Conservation (phyloP, 2,329 filamentous ascomycete species). For the Aureobasidium musti region DNA sequence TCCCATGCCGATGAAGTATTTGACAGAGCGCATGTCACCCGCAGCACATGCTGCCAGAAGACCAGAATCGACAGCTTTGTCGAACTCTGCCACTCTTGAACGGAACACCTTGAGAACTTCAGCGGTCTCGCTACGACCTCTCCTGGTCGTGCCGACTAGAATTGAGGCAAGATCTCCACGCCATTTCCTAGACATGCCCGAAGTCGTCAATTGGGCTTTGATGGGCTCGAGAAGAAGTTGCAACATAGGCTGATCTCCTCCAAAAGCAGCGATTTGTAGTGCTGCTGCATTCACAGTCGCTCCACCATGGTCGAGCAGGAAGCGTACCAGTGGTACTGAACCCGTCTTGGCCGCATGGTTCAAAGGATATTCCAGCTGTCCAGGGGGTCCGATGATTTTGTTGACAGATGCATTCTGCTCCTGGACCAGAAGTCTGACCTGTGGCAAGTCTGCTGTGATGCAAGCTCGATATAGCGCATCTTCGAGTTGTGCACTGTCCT, state of each 20-base stretch:
- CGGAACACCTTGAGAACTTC: constrained; percentile 22
- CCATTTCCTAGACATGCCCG: constrained; percentile 27
- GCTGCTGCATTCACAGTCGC: constrained; percentile 17
- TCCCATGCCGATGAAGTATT: constrained; percentile 14
- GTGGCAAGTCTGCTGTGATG: constrained; percentile 11
- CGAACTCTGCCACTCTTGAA: constrained; percentile 4
- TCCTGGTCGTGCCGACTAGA: constrained; percentile 1
- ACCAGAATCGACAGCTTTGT: constrained; percentile 16
- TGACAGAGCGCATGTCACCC: constrained; percentile 19
- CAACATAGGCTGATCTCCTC: constrained; percentile 18
- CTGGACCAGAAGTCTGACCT: constrained; percentile 1
- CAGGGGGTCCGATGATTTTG: constrained; percentile 18
- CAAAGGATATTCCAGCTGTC: constrained; percentile 19
- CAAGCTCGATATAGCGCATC: constrained; percentile 15
- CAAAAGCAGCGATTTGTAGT: constrained; percentile 9
- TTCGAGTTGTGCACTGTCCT: constrained; percentile 7
- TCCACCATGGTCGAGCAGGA: constrained; percentile 7
- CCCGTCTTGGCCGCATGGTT: constrained; percentile 15
- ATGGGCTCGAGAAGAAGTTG: constrained; percentile 25
- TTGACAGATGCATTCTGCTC: constrained; percentile 4
- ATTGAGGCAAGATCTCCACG: constrained; percentile 18
- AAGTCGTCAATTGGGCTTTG: constrained; percentile 1
- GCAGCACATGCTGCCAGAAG: constrained; percentile 20
- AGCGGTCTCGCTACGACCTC: constrained; percentile 18
- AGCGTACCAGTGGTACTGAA: constrained; percentile 18